phyloP scores from a whole-genome alignment of 352 stramenopile genomes.

The Phytopythium vexans region DNA sequence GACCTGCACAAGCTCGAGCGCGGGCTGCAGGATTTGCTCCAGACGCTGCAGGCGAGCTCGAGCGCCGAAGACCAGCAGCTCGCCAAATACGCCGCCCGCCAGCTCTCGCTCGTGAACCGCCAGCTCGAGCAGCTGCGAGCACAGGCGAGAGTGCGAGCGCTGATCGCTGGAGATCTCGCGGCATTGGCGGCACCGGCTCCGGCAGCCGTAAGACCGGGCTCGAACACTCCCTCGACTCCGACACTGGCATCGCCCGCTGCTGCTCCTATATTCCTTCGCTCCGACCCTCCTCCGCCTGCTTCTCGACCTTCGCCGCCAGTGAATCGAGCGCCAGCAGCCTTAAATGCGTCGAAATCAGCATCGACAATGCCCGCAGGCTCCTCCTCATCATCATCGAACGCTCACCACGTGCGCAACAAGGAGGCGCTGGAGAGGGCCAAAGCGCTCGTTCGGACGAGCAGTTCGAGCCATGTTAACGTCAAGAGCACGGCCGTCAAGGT shows the following conservation, averaged over 20 bases:
- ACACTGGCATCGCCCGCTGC: slow-evolving; percentile 2
- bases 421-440: slow-evolving; percentile 29
- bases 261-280: slow-evolving; percentile 6
- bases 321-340: too few species aligned
- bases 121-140: slow-evolving; percentile 54
- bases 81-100: slow-evolving; percentile 50
- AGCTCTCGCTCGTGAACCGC: slow-evolving; percentile 47
- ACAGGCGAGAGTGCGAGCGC: slow-evolving; percentile 44
- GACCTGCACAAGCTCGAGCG: slow-evolving; percentile 47
- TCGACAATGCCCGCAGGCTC: too few species aligned
- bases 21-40: slow-evolving; percentile 31
- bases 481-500: not conserved
- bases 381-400: not conserved
- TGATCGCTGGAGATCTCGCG: slow-evolving; percentile 21
- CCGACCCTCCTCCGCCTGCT: too few species aligned
- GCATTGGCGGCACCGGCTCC: not conserved
- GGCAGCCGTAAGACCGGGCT: not conserved
- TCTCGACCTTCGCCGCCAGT: too few species aligned
- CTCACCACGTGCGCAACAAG: slow-evolving; percentile 14
- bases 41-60: slow-evolving; percentile 25
- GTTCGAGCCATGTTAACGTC: not conserved
- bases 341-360: too few species aligned
- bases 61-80: slow-evolving; percentile 43
- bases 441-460: slow-evolving; percentile 27
- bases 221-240: not conserved